These are phyloP conservation scores for Pseudozyma pruni DNA, from an alignment of 1,284 basidiomycete genomes.

Conservation along the genomic window DNA sequence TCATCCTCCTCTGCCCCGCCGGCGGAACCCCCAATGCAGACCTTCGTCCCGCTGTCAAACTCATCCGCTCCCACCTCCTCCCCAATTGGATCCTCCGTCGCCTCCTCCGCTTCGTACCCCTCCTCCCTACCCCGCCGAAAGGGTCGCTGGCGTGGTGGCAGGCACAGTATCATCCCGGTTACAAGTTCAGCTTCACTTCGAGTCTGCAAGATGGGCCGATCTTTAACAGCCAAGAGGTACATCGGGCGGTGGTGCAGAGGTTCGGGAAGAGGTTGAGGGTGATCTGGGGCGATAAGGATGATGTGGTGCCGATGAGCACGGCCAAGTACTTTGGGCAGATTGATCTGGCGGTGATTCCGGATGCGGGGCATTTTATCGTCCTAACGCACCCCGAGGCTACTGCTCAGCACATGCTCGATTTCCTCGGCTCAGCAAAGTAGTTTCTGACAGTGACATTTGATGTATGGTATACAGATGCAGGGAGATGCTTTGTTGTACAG, in stretches of 20 bases:
- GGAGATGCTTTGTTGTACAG: slow-evolving; percentile 8
- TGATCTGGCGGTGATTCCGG: slow-evolving; percentile 38
- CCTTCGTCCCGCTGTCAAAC: slow-evolving; percentile 25
- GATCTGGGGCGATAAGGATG: slow-evolving; percentile 52
- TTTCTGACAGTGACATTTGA: not conserved
- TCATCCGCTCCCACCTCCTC: slow-evolving; percentile 41
- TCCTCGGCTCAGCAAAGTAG: slow-evolving; percentile 28
- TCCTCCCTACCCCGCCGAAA: slow-evolving; percentile 42
- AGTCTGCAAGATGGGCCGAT: slow-evolving; percentile 42
- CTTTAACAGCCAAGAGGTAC: slow-evolving; percentile 32
- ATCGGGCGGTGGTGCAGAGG: slow-evolving; percentile 17
- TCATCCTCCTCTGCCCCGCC: slow-evolving; percentile 44
- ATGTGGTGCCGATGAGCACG: slow-evolving; percentile 43
- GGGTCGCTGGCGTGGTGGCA: slow-evolving; percentile 44
- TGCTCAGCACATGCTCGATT: slow-evolving; percentile 41
- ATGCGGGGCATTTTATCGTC: slow-evolving; percentile 34
- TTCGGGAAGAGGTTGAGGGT: slow-evolving; percentile 32
- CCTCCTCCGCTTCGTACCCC: slow-evolving; percentile 29
- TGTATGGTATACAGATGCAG: slow-evolving; percentile 21
- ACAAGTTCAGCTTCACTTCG: slow-evolving; percentile 42
- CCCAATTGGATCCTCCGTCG: slow-evolving; percentile 25
- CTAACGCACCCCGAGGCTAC: slow-evolving; percentile 43
- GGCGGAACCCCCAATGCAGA: slow-evolving; percentile 39
- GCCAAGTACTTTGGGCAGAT: slow-evolving; percentile 51
- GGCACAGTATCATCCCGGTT: slow-evolving; percentile 41